phyloP scores from a whole-genome alignment of 495 filamentous ascomycete genomes.

The Daldinia concentrica region DNA sequence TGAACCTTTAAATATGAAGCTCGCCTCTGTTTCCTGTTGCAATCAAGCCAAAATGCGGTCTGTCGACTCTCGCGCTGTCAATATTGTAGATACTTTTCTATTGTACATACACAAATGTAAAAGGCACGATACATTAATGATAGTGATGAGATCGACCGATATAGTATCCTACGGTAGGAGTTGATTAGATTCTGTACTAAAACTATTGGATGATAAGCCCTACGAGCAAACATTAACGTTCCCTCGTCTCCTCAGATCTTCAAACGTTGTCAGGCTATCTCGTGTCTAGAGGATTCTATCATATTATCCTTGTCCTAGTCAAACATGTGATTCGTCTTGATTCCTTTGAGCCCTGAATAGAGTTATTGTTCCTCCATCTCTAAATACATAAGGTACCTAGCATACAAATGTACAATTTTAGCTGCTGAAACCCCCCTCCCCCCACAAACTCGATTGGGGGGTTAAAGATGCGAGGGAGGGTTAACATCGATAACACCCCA shows the following conservation, averaged over 20 bases:
- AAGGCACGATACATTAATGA: background rate
- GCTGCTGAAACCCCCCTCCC: too few relatives aligned
- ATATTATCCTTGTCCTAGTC: conserved; percentile 21
- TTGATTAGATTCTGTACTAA: conserved; percentile 11
- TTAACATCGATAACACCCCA: conserved; percentile 14
- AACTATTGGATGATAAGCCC: conserved; percentile 25
- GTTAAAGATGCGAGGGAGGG: conserved; percentile 1
- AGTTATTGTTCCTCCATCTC: conserved; percentile 31
- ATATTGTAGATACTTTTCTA: conserved; percentile 8
- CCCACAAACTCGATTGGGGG: conserved; percentile 21
- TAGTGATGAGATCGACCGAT: conserved; percentile 11
- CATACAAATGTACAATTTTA: background rate
- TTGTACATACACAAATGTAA: conserved; percentile 13
- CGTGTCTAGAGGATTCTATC: conserved; percentile 21
- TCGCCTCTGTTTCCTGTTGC: conserved; percentile 13
- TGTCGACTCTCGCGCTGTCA: background rate
- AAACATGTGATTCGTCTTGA: conserved; percentile 31
- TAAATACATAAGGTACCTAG: background rate
- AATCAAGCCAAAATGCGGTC: conserved; percentile 13
- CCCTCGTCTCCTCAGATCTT: conserved; percentile 12
- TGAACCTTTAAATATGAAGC: background rate
- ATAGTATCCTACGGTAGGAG: conserved; percentile 16
- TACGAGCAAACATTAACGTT: conserved; percentile 19
- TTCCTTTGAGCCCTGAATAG: conserved; percentile 30
- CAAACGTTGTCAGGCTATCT: conserved; percentile 23